Conservation (phyloP, 768 basidiomycete genomes). For the Coprinopsis strossmayeri region DNA sequence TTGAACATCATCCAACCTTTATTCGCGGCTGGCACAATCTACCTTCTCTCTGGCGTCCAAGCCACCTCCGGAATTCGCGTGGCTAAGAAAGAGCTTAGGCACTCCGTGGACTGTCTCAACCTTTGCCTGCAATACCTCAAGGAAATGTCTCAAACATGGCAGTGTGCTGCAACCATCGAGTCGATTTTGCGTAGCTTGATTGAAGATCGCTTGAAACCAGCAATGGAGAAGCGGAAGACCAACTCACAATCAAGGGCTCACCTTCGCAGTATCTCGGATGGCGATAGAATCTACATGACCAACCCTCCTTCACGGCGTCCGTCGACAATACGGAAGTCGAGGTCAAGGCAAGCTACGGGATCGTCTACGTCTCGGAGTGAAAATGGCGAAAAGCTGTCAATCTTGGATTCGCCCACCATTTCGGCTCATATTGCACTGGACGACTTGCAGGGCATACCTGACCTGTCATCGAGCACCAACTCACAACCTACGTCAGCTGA, state of each 20-base stretch:
- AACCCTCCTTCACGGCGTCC: conserved; percentile 7
- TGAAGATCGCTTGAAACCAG: conserved; percentile 34
- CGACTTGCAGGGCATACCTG: not conserved
- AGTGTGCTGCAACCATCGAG: conserved; percentile 43
- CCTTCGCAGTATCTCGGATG: conserved; percentile 1
- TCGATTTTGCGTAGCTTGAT: conserved; percentile 39
- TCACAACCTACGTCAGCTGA: not conserved
- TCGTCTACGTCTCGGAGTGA: not conserved
- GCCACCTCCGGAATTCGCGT: conserved; percentile 42
- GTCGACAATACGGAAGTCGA: not conserved
- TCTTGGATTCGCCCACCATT: conserved; percentile 7
- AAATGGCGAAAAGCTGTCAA: not conserved
- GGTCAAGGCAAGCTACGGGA: not conserved
- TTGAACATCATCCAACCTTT: conserved; percentile 51
- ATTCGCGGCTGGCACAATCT: conserved; percentile 56
- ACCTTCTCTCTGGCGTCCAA: conserved; percentile 47
- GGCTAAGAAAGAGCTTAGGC: conserved; percentile 38
- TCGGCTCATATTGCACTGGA: conserved; percentile 7
- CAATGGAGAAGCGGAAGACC: conserved; percentile 22
- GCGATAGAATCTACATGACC: conserved; percentile 4
- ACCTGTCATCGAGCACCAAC: not conserved
- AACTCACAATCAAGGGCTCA: not conserved
- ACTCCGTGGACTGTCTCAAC: conserved; percentile 36
- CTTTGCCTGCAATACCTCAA: conserved; percentile 42
- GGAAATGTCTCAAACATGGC: conserved; percentile 51